Percentiles rank a stretch among this genome's conserved stretches.
Conservation (phyloP, 1,284 basidiomycete genomes). For the Gymnopus androsaceus region DNA sequence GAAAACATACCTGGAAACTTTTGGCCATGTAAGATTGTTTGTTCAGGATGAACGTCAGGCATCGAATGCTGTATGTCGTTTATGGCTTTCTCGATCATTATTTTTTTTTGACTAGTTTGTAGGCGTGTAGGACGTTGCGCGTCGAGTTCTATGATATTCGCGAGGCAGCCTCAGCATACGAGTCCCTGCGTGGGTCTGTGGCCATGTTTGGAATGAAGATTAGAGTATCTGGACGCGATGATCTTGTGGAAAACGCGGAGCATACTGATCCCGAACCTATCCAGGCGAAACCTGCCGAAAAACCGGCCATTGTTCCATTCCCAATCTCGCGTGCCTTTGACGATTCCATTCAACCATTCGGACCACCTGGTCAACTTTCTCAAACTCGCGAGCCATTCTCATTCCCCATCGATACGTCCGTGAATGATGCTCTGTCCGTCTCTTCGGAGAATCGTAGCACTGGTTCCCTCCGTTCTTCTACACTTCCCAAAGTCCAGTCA, state of each 20-base stretch:
- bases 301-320: conserved; percentile 25
- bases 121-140: conserved; percentile 42
- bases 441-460: conserved; percentile 10
- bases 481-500: conserved; percentile 11
- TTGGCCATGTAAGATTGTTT: conserved; percentile 37
- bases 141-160: conserved; percentile 68
- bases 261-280: neutral
- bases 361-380: conserved; percentile 32
- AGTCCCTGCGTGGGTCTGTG: conserved; percentile 40
- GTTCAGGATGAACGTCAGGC: conserved; percentile 23
- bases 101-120: conserved; percentile 14
- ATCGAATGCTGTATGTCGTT: conserved; percentile 18
- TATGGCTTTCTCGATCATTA: conserved; percentile 3
- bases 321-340: conserved; percentile 16
- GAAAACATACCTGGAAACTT: conserved; percentile 35
- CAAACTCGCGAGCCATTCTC: conserved; percentile 33
- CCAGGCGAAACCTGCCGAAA: neutral
- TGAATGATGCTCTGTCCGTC: conserved; percentile 12
- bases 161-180: conserved; percentile 49
- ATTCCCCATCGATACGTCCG: conserved; percentile 20
- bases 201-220: conserved; percentile 48
- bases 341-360: conserved; percentile 21
- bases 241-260: conserved; percentile 7
- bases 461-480: conserved; percentile 43
- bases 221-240: conserved; percentile 29